Evolutionary conservation across 2,329 filamentous ascomycete species (phyloP), one percentile per base, ranked within the genome.

Genomic region (Passalora sequoiae): DNA sequence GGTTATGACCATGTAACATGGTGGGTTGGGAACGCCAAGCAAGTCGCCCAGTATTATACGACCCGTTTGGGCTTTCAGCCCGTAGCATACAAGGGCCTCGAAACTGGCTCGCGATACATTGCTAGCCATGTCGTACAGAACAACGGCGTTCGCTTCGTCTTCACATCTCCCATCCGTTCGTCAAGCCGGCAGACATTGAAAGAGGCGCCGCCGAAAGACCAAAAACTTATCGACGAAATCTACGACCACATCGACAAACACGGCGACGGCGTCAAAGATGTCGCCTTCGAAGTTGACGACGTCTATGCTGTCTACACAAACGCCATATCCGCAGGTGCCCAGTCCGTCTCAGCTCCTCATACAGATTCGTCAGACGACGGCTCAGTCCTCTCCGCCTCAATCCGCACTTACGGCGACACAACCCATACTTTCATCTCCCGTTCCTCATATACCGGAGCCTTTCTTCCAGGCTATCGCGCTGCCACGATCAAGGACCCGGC

Each of bases 1-100:
- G 89, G 87, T 61, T 96, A 95, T 66, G 87, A 95, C 69, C 86
- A 95, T 67, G 79, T 95, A 44, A 89, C 88, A 56, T 96, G 89
- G 89, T 36, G 33, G 33, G 33, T 24, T 13, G 33, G 33, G 17
- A 36, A 36, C 10, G 33, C 33, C 3, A 36, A 36, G 70, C 89
- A 96, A 72, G 87, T 89, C 2, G 89, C 89, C 28, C 78, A 84
- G 10, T 96, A 87, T 71, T 96, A 95, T 70, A 83, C 84, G 55
- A 83, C 80, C 8, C 84, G 89, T 54, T 89, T 96, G 72, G 89
- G 88, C 43, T 95, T 96, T 72, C 73, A 78, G 59, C 79, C 78
- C 15, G 68, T 95, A 44, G 91, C 91, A 50, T 94, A 95, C 67
- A 78, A 78, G 29, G 91, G 89, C 4, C 80, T 96, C 4, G 89